Base-by-base conservation (phyloP, 225 moss, liverwort and hornwort genomes). In the Climacium dendroides region DNA sequence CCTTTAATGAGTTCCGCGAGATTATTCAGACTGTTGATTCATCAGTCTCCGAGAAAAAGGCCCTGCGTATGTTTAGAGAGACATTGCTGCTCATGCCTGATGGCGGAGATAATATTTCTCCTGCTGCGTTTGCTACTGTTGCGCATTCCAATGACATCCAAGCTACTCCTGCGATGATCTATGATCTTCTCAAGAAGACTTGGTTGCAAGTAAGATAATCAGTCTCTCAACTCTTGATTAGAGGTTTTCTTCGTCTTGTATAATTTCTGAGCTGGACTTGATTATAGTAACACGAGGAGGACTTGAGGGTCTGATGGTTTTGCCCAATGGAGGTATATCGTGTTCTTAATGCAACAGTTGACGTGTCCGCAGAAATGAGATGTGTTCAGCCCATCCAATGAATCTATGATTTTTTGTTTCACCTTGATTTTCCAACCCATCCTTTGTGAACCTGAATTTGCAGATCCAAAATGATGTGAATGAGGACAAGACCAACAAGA, bases 391-490 rank as follows among this genome's bases (percentile, higher is more conserved):
- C 15, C n/a, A 61, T 84, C 30, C 17, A 15, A 48, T 37, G n/a
- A 29, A 4, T 83, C 6, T 20, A 19, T n/a, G 9, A 63, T 48
- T 18, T 26, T 41, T 32, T 6, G 17, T 24, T 5, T 32, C 24
- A 41, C 18, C 37, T 29, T 23, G 53, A 84, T 54, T 80, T 70
- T n/a, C 23, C 28, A 80, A 74, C 57, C 5, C 17, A 13, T 72
- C 6, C 19, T 26, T 19, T 52, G 6, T 19, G 20, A 35, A 9
- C 50, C 11, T 55, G 53, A 62, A 58, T 66, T 16, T 26, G 19
- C 88, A 99, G 99, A 97, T 96, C 72, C 99, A 99, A 93, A 86
- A 88, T 58, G 96, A 96, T 75, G 90, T 99, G 29, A 97, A 97
- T 72, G 85, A 94, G 59, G 95, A 96, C 54, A 96, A 95, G 84